These are phyloP conservation scores for Fusarium temperatum DNA, from an alignment of 2,329 filamentous ascomycete genomes.

Conservation along the genomic window DNA sequence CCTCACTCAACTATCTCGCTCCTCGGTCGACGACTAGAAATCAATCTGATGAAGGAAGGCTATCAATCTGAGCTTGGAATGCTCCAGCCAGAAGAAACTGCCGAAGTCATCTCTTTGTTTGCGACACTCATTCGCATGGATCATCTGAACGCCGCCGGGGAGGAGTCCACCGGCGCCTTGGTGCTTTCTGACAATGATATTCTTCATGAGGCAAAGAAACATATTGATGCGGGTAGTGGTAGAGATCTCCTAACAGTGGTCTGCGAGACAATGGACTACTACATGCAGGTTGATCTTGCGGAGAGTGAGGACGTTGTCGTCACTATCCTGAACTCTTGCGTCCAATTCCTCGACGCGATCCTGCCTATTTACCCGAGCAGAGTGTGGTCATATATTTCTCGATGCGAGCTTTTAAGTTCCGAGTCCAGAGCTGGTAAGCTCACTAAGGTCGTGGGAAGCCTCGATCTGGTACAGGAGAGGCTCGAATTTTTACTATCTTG, in stretches of 20 bases:
- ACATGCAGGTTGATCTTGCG: slow-evolving; percentile 65
- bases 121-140: slow-evolving; percentile 72
- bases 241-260: slow-evolving; percentile 83
- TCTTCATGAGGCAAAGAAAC: slow-evolving; percentile 63
- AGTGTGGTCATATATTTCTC: slow-evolving; percentile 88
- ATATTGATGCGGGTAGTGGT: slow-evolving; percentile 60
- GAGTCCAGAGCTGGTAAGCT: slow-evolving; percentile 81
- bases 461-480: slow-evolving; percentile 79
- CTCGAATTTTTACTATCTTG: slow-evolving; percentile 82
- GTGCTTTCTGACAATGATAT: slow-evolving; percentile 52
- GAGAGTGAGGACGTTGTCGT: slow-evolving; percentile 72
- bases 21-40: slow-evolving; percentile 78
- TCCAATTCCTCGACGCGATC: slow-evolving; percentile 81
- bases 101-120: slow-evolving; percentile 79
- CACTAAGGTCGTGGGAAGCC: slow-evolving; percentile 79
- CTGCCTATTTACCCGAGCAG: slow-evolving; percentile 80
- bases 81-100: slow-evolving; percentile 68
- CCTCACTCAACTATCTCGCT: slow-evolving; percentile 82
- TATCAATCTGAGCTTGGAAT: slow-evolving; percentile 62
- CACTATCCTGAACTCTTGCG: slow-evolving; percentile 73
- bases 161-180: slow-evolving; percentile 45
- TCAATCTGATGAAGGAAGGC: slow-evolving; percentile 67
- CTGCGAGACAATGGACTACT: slow-evolving; percentile 83
- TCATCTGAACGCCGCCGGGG: slow-evolving; percentile 48
- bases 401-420: slow-evolving; percentile 80